Conservation (phyloP, 1,139 yeast genomes). For the Magnusiomyces suaveolens region DNA sequence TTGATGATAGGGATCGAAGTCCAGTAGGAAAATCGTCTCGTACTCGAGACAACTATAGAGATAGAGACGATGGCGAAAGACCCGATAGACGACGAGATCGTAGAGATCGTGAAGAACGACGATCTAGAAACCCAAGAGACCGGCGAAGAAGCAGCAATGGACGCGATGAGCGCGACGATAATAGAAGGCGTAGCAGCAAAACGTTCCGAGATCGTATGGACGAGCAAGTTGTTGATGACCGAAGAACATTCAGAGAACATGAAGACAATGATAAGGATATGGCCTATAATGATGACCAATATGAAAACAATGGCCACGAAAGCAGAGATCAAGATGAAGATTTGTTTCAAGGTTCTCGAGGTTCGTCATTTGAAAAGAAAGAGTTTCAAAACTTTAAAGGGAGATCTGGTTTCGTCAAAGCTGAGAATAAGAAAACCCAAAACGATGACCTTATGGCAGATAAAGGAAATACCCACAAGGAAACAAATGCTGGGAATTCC, state of each 20-base stretch:
- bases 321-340: neutral
- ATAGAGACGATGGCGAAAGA: constrained; percentile 12
- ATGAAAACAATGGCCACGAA: neutral
- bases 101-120: too few relatives aligned
- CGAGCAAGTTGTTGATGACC: neutral
- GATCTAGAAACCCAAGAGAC: constrained; percentile 16
- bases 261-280: constrained; percentile 22
- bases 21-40: constrained; percentile 63
- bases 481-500: too few relatives aligned
- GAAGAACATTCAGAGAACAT: constrained; percentile 57
- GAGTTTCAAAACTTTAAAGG: too few relatives aligned
- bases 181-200: constrained; percentile 15
- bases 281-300: neutral
- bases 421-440: too few relatives aligned
- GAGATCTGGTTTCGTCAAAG: too few relatives aligned
- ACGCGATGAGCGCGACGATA: constrained; percentile 18
- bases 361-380: too few relatives aligned
- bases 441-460: too few relatives aligned
- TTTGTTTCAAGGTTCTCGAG: neutral
- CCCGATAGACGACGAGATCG: constrained; percentile 20
- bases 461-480: too few relatives aligned
- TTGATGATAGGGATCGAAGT: constrained; percentile 12
- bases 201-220: constrained; percentile 9
- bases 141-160: constrained; percentile 8
- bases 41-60: constrained; percentile 48